phyloP scores from a whole-genome alignment of 495 filamentous ascomycete genomes.

The Podospora sp. region DNA sequence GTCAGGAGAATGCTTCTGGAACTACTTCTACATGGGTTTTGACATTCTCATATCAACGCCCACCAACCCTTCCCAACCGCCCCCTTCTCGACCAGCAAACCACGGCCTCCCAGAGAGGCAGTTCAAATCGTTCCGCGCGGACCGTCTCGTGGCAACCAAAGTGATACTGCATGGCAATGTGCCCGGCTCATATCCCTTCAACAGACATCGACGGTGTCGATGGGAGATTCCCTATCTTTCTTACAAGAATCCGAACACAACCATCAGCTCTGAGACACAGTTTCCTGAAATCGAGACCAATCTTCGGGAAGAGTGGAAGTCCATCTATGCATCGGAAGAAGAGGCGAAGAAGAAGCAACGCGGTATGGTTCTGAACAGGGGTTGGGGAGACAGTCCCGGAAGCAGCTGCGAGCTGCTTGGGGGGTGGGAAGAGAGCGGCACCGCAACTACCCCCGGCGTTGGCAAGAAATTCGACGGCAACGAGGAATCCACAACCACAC shows the following conservation, averaged over 20 bases:
- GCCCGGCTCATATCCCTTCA: slow-evolving; percentile 94
- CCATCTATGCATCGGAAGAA: slow-evolving; percentile 60
- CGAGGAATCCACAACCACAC: slow-evolving; percentile 77
- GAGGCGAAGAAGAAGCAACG: slow-evolving; percentile 67
- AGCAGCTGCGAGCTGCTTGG: slow-evolving; percentile 88
- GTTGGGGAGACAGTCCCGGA: slow-evolving; percentile 88
- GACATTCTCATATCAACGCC: slow-evolving; percentile 89
- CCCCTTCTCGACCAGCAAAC: slow-evolving; percentile 56
- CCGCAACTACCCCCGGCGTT: slow-evolving; percentile 38
- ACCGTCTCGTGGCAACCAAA: slow-evolving; percentile 81
- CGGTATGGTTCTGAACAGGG: slow-evolving; percentile 86
- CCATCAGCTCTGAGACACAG: slow-evolving; percentile 72
- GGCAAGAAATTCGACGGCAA: slow-evolving; percentile 42
- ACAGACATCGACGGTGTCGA: slow-evolving; percentile 84
- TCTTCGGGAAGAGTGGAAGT: slow-evolving; percentile 74
- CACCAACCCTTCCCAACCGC: slow-evolving; percentile 59
- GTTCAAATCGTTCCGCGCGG: slow-evolving; percentile 44
- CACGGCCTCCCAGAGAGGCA: slow-evolving; percentile 35
- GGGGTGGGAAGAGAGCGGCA: slow-evolving; percentile 79
- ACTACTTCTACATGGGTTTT: slow-evolving; percentile 94
- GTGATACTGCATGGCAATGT: slow-evolving; percentile 90
- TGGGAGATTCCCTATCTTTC: slow-evolving; percentile 74
- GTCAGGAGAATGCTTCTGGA: slow-evolving; percentile 84
- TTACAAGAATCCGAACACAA: slow-evolving; percentile 25
- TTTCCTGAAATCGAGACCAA: slow-evolving; percentile 69